These are phyloP conservation scores for Leptodermis oblonga DNA, from an alignment of 257 asterid species.

Conservation along the genomic window DNA sequence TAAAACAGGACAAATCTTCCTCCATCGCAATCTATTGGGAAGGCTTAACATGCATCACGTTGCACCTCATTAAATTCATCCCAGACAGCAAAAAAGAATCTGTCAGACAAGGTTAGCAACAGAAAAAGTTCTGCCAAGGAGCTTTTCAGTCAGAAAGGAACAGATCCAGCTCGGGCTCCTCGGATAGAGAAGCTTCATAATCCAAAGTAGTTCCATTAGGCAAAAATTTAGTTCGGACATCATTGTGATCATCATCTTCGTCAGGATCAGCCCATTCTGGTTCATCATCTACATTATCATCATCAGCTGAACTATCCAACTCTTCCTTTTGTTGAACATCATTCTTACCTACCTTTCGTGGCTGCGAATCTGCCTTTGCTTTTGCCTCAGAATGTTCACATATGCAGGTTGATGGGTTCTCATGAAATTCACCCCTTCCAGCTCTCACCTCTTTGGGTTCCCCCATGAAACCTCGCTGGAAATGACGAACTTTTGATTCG, in stretches of 20 bases:
- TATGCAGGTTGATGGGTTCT: conserved; percentile 85
- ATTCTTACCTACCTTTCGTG: conserved; percentile 27
- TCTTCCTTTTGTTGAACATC: conserved; percentile 32
- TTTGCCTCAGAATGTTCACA: conserved; percentile 69
- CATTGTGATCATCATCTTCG: conserved; percentile 59
- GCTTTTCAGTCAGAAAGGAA: conserved; percentile 61
- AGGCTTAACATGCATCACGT: no score
- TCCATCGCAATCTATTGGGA: no score
- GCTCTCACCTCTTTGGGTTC: conserved; percentile 88
- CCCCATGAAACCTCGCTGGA: conserved; percentile 91
- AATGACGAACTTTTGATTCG: conserved; percentile 41
- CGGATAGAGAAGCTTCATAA: conserved; percentile 46
- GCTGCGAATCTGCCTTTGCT: conserved; percentile 29
- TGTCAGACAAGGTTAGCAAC: not conserved
- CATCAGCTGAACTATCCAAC: conserved; percentile 26
- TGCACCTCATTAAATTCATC: not conserved
- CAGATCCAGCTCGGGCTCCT: conserved; percentile 80
- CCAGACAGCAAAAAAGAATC: not conserved
- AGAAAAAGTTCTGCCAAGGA: no score
- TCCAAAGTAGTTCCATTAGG: conserved; percentile 56
- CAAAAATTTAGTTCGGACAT: conserved; percentile 30
- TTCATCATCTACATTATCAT: no score
- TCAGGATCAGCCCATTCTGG: conserved; percentile 71
- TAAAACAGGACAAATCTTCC: no score
- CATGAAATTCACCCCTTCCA: conserved; percentile 94